Conservation (phyloP, 352 stramenopile genomes). For the Globisporangium viniferum region DNA sequence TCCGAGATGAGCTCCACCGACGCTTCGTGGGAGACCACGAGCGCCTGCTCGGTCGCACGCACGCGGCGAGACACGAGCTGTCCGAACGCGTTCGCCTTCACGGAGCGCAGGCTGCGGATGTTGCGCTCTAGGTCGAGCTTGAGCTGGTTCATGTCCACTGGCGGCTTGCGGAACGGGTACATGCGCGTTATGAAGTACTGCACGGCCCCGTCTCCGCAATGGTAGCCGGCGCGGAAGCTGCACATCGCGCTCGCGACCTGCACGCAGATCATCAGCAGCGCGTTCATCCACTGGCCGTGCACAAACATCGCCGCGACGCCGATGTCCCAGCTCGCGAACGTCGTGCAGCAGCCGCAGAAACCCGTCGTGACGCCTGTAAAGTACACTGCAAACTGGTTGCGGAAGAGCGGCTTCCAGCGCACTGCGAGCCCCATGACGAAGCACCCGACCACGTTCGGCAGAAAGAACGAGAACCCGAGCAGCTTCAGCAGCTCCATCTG, state of each 20-base stretch:
- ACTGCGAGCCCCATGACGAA: constrained; percentile 61
- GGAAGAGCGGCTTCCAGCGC: constrained; percentile 41
- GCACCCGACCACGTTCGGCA: constrained; percentile 57
- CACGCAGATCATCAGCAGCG: constrained; percentile 41
- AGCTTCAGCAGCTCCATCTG: constrained; percentile 46
- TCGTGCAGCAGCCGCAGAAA: constrained; percentile 68
- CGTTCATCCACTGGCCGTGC: constrained; percentile 43
- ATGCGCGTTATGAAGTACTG: constrained; percentile 36
- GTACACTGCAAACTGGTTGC: constrained; percentile 42
- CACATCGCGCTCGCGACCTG: constrained; percentile 42
- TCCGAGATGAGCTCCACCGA: constrained; percentile 43
- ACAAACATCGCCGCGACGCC: constrained; percentile 46
- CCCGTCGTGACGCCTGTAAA: constrained; percentile 58
- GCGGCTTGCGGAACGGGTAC: constrained; percentile 50
- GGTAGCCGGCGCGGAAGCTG: constrained; percentile 42
- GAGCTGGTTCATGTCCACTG: constrained; percentile 42
- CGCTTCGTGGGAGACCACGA: constrained; percentile 35
- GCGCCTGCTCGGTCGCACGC: constrained; percentile 37
- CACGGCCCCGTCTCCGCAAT: constrained; percentile 40
- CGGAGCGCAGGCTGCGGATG: constrained; percentile 37
- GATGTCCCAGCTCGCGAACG: constrained; percentile 62
- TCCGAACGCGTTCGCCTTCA: constrained; percentile 45
- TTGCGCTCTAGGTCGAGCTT: constrained; percentile 51
- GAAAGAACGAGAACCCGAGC: constrained; percentile 50
- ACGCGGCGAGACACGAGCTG: constrained; percentile 41